Percentiles rank a stretch among this genome's conserved stretches.
phyloP scores from a whole-genome alignment of 768 basidiomycete genomes.

The Xerocomus potaroensis region DNA sequence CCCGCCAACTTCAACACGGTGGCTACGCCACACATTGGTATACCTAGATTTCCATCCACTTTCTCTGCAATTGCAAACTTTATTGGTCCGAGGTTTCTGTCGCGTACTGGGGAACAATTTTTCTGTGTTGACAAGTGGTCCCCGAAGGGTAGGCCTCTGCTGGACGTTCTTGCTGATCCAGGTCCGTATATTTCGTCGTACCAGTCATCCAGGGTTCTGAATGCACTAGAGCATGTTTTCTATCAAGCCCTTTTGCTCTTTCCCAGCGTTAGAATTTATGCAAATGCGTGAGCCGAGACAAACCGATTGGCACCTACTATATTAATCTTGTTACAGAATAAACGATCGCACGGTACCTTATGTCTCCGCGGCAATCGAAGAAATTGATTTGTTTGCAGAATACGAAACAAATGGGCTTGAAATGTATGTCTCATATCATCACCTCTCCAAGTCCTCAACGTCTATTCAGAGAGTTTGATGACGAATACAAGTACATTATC shows the following conservation, averaged over 20 bases:
- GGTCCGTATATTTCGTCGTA: slow-evolving; percentile 34
- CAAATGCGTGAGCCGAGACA: slow-evolving; percentile 58
- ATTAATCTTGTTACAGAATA: slow-evolving; percentile 37
- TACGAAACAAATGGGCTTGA: slow-evolving; percentile 54
- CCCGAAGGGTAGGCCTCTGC: slow-evolving; percentile 56
- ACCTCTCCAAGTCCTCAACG: slow-evolving; percentile 4
- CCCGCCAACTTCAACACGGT: slow-evolving; percentile 83
- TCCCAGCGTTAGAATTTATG: slow-evolving; percentile 68
- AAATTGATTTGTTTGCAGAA: slow-evolving; percentile 60
- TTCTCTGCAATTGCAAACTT: slow-evolving; percentile 48
- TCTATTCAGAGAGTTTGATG: slow-evolving; percentile 47
- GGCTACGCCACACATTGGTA: slow-evolving; percentile 80
- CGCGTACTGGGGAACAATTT: slow-evolving; percentile 78
- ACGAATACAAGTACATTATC: slow-evolving; percentile 55
- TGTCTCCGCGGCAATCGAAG: slow-evolving; percentile 69
- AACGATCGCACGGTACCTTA: slow-evolving; percentile 83
- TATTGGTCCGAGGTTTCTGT: slow-evolving; percentile 67
- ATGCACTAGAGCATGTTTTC: slow-evolving; percentile 61
- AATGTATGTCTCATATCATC: slow-evolving; percentile 41
- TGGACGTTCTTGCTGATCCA: slow-evolving; percentile 81
- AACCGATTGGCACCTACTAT: background rate
- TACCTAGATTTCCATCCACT: slow-evolving; percentile 58
- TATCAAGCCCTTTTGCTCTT: slow-evolving; percentile 68
- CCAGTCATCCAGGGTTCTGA: background rate
- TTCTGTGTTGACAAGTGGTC: slow-evolving; percentile 73